Percentiles rank a stretch among this genome's conserved stretches.
Conservation (phyloP, 768 basidiomycete genomes). For the Tephrocybe sp. region DNA sequence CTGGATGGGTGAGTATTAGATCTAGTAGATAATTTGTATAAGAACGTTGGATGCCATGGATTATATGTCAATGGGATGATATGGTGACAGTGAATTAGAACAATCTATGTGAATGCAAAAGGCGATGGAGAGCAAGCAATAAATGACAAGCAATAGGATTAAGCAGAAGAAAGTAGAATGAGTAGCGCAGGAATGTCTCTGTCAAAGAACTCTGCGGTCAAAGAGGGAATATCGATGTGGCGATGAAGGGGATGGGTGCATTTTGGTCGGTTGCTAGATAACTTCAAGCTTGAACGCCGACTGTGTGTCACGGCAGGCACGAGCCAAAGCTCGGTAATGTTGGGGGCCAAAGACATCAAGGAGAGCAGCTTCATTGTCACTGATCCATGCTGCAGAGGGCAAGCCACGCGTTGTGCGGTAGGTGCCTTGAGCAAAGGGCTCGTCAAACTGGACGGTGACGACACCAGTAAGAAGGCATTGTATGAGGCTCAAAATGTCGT, state of each 20-base stretch:
- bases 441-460: conserved; percentile 72
- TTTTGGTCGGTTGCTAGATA: conserved; percentile 29
- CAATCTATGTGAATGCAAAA: conserved; percentile 29
- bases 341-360: conserved; percentile 70
- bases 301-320: conserved; percentile 68
- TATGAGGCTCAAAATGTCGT: conserved; percentile 64
- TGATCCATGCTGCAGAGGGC: conserved; percentile 77
- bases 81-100: conserved; percentile 18
- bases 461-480: conserved; percentile 74
- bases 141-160: conserved; percentile 36
- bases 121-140: conserved; percentile 26
- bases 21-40: conserved; percentile 8
- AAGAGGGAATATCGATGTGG: conserved; percentile 2
- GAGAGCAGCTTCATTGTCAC: conserved; percentile 62
- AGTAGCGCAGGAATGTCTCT: conserved; percentile 12
- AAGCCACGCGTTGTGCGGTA: conserved; percentile 77
- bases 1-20: conserved; percentile 7
- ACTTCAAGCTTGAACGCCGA: conserved; percentile 75
- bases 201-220: conserved; percentile 11
- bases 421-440: conserved; percentile 63
- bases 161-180: conserved; percentile 18
- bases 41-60: conserved; percentile 21
- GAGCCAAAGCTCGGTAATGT: conserved; percentile 70
- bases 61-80: conserved; percentile 24
- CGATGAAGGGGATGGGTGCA: background rate